phyloP scores from a whole-genome alignment of 805 yeast species.

The Candida nitratophila region DNA sequence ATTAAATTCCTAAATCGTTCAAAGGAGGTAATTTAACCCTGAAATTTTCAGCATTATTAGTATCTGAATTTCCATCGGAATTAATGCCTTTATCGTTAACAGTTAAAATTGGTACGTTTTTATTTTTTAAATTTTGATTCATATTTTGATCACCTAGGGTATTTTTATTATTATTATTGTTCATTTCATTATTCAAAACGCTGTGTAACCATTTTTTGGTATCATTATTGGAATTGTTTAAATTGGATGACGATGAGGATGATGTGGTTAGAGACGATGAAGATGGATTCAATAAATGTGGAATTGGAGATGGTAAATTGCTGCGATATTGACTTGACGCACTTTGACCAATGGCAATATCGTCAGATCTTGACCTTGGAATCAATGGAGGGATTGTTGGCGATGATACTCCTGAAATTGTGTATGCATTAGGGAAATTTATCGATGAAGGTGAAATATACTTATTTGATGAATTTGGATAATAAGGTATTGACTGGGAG shows the following conservation, averaged over 20 bases:
- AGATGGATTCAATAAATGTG: not conserved
- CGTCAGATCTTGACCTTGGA: not conserved
- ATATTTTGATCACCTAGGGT: no score
- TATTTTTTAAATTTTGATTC: no score
- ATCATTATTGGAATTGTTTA: not conserved
- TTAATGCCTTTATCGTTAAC: no score
- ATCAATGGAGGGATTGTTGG: not conserved
- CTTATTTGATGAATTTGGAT: conserved; percentile 4
- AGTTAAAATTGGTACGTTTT: no score
- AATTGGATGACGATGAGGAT: not conserved
- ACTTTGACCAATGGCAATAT: no score
- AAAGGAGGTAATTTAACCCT: conserved; percentile 17
- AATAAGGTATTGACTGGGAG: not conserved
- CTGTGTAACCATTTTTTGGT: not conserved
- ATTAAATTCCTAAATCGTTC: conserved; percentile 16
- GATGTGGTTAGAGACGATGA: not conserved
- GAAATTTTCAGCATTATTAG: not conserved
- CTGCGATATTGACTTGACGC: not conserved
- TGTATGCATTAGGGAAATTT: conserved; percentile 1
- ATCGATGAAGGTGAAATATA: conserved; percentile 2
- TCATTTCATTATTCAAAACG: not conserved
- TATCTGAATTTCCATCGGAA: not conserved
- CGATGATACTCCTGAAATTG: conserved; percentile 2
- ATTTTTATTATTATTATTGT: no score
- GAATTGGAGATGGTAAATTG: not conserved